These are phyloP conservation scores for Penicillium egyptiacum DNA, from an alignment of 495 filamentous ascomycete genomes.

Conservation along the genomic window DNA sequence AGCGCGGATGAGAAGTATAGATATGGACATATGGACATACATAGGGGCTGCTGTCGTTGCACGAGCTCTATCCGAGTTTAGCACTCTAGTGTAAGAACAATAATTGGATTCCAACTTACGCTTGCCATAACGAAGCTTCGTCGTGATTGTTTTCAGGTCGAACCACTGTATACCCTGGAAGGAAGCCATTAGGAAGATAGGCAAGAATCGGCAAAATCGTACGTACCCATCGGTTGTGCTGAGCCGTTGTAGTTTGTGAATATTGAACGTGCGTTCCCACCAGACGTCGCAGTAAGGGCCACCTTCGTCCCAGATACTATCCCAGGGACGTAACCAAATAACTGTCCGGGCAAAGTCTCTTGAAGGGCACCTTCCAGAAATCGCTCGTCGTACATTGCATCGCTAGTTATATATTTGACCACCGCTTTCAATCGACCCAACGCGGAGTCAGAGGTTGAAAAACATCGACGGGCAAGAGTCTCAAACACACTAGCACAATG, in stretches of 20 bases:
- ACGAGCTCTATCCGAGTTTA: constrained; percentile 22
- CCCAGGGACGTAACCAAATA: constrained; percentile 15
- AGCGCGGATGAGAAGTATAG: not conserved
- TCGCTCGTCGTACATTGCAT: constrained; percentile 5
- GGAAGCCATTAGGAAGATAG: constrained; percentile 3
- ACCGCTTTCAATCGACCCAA: constrained; percentile 8
- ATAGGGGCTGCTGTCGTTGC: constrained; percentile 28
- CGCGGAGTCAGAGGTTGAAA: constrained; percentile 8
- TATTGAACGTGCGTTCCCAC: constrained; percentile 24
- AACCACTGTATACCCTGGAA: constrained; percentile 1
- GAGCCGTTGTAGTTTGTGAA: constrained; percentile 35
- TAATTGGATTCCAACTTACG: not conserved
- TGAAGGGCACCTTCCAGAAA: constrained; percentile 8
- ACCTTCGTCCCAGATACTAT: constrained; percentile 13
- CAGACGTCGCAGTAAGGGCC: constrained; percentile 26
- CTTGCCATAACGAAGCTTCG: not conserved
- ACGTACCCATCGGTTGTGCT: not conserved
- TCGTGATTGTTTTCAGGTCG: not conserved
- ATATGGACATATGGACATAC: constrained; percentile 11
- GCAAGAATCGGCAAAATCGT: not conserved
- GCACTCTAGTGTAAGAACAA: not conserved
- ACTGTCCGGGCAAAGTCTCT: constrained; percentile 2
- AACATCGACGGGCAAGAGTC: constrained; percentile 24
- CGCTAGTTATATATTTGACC: constrained; percentile 11
- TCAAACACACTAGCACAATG: constrained; percentile 26